Percentiles rank a stretch among this genome's conserved stretches.
Conservation (phyloP, 768 basidiomycete genomes). For the Podaxis pistillaris region DNA sequence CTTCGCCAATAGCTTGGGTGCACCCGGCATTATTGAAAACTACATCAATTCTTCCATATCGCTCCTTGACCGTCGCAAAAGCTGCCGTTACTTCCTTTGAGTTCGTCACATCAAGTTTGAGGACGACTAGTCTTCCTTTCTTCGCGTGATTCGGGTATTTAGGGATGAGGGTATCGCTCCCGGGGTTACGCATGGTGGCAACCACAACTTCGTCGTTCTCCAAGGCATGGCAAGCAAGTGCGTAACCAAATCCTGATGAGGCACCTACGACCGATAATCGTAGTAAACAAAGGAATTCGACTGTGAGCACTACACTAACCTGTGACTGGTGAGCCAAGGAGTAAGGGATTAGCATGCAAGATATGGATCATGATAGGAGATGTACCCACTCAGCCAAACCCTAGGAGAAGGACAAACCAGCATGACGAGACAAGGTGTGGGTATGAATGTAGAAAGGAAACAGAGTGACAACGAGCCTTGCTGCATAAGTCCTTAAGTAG, state of each 20-base stretch:
- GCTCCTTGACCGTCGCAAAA: slow-evolving; percentile 28
- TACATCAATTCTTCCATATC: slow-evolving; percentile 35
- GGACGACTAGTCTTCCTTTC: slow-evolving; percentile 27
- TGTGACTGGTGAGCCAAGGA: background rate
- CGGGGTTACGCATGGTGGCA: slow-evolving; percentile 37
- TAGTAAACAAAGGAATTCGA: background rate
- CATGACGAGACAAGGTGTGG: background rate
- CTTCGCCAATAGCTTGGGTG: slow-evolving; percentile 29
- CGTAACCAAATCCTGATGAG: slow-evolving; percentile 36
- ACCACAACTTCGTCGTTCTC: slow-evolving; percentile 36
- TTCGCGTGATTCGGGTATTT: slow-evolving; percentile 22
- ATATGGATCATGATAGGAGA: no score
- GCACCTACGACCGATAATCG: slow-evolving; percentile 10
- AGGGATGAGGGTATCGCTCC: slow-evolving; percentile 23
- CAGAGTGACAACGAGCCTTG: background rate
- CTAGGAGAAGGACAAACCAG: background rate
- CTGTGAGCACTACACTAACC: background rate
- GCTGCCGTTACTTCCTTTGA: slow-evolving; percentile 27
- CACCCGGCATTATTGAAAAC: slow-evolving; percentile 37
- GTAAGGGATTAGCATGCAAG: background rate
- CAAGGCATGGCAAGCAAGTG: slow-evolving; percentile 32
- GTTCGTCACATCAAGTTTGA: slow-evolving; percentile 36
- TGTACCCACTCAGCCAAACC: slow-evolving; percentile 8
- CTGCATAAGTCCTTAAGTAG: background rate
- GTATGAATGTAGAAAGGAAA: background rate